Conservation (phyloP, 352 stramenopile genomes). For the Elongisporangium undulatum region DNA sequence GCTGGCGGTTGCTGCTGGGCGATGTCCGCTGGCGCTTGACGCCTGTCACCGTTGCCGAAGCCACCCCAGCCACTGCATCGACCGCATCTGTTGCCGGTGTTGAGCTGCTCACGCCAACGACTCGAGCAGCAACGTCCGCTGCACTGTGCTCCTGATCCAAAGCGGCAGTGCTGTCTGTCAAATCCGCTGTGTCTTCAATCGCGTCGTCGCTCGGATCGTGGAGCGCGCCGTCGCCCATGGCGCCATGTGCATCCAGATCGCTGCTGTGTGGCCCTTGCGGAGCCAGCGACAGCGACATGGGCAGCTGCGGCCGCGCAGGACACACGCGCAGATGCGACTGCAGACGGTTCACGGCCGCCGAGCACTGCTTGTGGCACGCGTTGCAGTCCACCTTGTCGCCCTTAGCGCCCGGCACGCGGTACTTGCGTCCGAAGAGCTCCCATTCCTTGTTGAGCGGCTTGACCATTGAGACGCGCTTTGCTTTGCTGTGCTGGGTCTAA, state of each 20-base stretch:
- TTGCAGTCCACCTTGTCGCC: constrained; percentile 64
- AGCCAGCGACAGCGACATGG: constrained; percentile 1
- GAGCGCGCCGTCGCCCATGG: neutral
- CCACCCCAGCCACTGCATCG: neutral
- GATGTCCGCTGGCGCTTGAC: constrained; percentile 22
- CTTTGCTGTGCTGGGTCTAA: neutral
- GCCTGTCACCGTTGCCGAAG: neutral
- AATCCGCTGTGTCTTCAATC: neutral
- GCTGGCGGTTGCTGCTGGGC: neutral
- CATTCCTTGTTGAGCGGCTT: constrained; percentile 64
- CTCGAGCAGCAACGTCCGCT: neutral
- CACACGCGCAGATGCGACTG: constrained; percentile 63
- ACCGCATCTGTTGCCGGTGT: neutral
- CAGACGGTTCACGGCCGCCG: constrained; percentile 52
- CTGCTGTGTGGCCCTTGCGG: neutral
- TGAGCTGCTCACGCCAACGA: neutral
- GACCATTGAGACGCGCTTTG: constrained; percentile 30
- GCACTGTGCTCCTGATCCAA: neutral
- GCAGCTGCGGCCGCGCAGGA: constrained; percentile 22
- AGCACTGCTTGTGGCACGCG: constrained; percentile 53
- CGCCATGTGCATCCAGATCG: neutral
- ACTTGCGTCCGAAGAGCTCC: constrained; percentile 58
- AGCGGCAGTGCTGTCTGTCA: neutral
- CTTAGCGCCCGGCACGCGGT: constrained; percentile 48
- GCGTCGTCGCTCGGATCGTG: neutral